Conservation (phyloP, 2,329 filamentous ascomycete species). For the Paecilomyces dactylethromorphus region DNA sequence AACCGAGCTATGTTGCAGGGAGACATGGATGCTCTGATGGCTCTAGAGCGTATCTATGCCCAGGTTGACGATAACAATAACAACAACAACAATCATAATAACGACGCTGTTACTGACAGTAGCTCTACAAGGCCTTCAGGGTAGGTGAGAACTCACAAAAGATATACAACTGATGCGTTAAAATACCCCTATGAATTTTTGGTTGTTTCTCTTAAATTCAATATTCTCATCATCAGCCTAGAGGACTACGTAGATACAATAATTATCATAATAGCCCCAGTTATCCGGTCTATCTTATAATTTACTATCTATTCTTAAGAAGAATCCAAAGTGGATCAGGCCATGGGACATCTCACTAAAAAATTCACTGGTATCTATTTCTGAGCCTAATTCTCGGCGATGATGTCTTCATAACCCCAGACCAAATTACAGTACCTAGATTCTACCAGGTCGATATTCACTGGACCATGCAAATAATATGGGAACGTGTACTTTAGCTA, state of each 20-base stretch:
- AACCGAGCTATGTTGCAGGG: slow-evolving; percentile 30
- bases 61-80: slow-evolving; percentile 12
- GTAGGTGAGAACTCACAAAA: background rate
- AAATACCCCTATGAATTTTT: background rate
- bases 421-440: background rate
- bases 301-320: no score
- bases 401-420: no score
- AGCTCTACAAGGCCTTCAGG: background rate
- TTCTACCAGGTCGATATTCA: background rate
- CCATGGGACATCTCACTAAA: no score
- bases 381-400: no score
- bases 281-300: no score
- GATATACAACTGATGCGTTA: background rate
- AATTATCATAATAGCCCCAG: background rate
- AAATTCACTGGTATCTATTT: no score
- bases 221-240: background rate
- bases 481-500: background rate
- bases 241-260: background rate
- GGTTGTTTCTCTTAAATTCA: background rate
- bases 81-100: slow-evolving; percentile 1
- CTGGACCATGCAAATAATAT: background rate
- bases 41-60: slow-evolving; percentile 31
- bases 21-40: slow-evolving; percentile 26
- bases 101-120: background rate
- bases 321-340: no score